Evolutionary conservation across 2,329 filamentous ascomycete genomes (phyloP).

Genomic region (Paecilomyces sp.): DNA sequence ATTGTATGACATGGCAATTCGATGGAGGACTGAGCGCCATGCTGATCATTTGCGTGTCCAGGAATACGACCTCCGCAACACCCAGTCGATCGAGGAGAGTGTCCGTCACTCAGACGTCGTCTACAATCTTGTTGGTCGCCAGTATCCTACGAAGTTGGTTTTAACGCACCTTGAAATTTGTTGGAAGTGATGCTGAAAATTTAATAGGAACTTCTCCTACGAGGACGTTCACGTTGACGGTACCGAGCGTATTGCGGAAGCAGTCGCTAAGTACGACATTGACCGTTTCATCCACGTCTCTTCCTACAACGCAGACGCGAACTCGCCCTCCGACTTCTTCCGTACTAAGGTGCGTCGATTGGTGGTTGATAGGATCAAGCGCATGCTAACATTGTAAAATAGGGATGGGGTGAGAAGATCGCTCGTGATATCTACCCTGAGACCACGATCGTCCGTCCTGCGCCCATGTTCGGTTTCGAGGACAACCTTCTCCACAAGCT

Average conservation of each 20-base stretch:
- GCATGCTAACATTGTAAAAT: constrained; percentile 9
- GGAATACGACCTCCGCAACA: constrained; percentile 95
- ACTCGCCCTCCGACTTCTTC: constrained; percentile 83
- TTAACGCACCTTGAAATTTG: background rate
- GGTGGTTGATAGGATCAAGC: background rate
- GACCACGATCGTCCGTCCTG: constrained; percentile 90
- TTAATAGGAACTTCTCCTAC: constrained; percentile 77
- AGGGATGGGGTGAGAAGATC: constrained; percentile 74
- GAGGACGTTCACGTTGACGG: constrained; percentile 92
- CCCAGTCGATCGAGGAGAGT: constrained; percentile 89
- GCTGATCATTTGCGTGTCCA: constrained; percentile 29
- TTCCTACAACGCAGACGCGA: constrained; percentile 77
- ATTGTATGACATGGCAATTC: constrained; percentile 47
- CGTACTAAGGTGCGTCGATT: constrained; percentile 63
- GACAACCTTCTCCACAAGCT: constrained; percentile 84
- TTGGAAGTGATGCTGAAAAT: constrained; percentile 22
- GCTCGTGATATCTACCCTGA: constrained; percentile 89
- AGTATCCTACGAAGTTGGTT: constrained; percentile 87
- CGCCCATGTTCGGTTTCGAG: constrained; percentile 91
- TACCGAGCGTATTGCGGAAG: constrained; percentile 83
- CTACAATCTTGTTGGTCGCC: constrained; percentile 89
- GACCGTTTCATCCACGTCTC: constrained; percentile 96
- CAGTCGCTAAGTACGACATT: constrained; percentile 94
- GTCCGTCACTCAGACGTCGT: constrained; percentile 96
- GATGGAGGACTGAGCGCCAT: background rate